A percentile compares a stretch with the other conserved stretches of the same genome.
These are phyloP conservation scores for Saccharomycopsis sp. DNA, from an alignment of 805 yeast genomes.

Conservation along the genomic window DNA sequence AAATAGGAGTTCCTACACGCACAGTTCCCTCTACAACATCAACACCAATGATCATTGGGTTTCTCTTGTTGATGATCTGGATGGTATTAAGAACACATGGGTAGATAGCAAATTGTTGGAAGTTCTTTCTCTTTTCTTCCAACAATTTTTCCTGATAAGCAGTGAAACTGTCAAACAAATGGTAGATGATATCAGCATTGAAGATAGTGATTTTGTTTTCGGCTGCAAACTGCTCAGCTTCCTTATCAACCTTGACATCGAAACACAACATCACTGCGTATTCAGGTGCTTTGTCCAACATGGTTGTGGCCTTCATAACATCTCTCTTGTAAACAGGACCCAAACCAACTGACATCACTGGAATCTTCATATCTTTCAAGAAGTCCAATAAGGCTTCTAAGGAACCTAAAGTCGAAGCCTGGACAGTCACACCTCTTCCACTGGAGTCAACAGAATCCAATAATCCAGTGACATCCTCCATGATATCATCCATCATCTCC, in stretches of 20 bases:
- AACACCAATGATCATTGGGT: constrained; percentile 99
- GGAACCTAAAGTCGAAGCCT: constrained; percentile 97
- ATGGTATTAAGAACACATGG: constrained; percentile 93
- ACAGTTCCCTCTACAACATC: constrained; percentile 90
- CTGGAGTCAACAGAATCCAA: constrained; percentile 90
- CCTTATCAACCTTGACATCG: constrained; percentile 95
- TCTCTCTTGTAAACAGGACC: constrained; percentile 99
- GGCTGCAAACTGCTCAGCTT: constrained; percentile 95
- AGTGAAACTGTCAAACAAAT: constrained; percentile 89
- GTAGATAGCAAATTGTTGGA: constrained; percentile 81
- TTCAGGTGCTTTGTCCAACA: constrained; percentile 95
- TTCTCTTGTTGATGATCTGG: constrained; percentile 95
- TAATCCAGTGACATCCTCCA: constrained; percentile 95
- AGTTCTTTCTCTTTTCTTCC: constrained; percentile 86
- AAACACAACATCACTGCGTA: constrained; percentile 97
- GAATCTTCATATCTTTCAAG: constrained; percentile 97
- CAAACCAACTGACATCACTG: constrained; percentile 96
- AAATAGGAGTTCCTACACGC: constrained; percentile 89
- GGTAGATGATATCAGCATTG: constrained; percentile 95
- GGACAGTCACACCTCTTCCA: constrained; percentile 97
- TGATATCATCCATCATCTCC: constrained; percentile 93
- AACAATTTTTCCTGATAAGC: constrained; percentile 83
- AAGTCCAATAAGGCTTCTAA: constrained; percentile 94
- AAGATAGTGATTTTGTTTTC: constrained; percentile 89
- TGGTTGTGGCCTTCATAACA: constrained; percentile 94